A percentile compares a stretch with the other conserved stretches of the same genome.
phyloP scores from a whole-genome alignment of 495 filamentous ascomycete genomes.

The Daldinia concentrica region DNA sequence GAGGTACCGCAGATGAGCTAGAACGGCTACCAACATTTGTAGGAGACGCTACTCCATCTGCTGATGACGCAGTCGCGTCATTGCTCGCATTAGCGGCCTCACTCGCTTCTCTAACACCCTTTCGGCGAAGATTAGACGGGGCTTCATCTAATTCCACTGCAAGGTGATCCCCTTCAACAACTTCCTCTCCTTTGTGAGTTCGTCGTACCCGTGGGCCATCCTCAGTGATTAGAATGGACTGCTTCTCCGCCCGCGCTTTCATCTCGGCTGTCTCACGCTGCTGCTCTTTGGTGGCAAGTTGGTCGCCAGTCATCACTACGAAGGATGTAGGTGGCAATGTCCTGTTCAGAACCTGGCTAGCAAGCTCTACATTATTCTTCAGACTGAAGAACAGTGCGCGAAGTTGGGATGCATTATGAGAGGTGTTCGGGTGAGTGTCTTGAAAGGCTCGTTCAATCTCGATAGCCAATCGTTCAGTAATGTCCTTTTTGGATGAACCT shows the following conservation, averaged over 20 bases:
- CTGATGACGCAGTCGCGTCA: slow-evolving; percentile 44
- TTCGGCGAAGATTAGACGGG: slow-evolving; percentile 52
- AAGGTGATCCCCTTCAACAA: slow-evolving; percentile 73
- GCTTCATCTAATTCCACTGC: slow-evolving; percentile 48
- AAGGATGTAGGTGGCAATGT: slow-evolving; percentile 75
- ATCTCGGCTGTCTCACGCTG: slow-evolving; percentile 81
- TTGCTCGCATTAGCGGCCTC: slow-evolving; percentile 41
- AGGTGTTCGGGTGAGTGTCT: slow-evolving; percentile 54
- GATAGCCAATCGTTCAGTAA: slow-evolving; percentile 62
- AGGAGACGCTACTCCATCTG: slow-evolving; percentile 36
- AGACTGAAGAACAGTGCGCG: slow-evolving; percentile 78
- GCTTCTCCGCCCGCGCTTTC: slow-evolving; percentile 76
- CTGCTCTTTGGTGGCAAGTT: slow-evolving; percentile 90
- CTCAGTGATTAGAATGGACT: slow-evolving; percentile 84
- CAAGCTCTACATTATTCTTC: slow-evolving; percentile 83
- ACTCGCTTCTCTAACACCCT: slow-evolving; percentile 50
- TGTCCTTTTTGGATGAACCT: slow-evolving; percentile 48
- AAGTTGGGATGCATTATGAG: slow-evolving; percentile 55
- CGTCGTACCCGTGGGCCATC: slow-evolving; percentile 84
- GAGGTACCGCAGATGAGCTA: slow-evolving; percentile 48
- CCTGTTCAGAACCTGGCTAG: slow-evolving; percentile 75
- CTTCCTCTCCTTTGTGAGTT: slow-evolving; percentile 95
- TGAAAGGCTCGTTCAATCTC: slow-evolving; percentile 74
- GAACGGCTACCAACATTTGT: slow-evolving; percentile 33
- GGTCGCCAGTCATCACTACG: slow-evolving; percentile 82